Conservation (phyloP, 208 protist genomes). For the Wallacemonas sp. region DNA sequence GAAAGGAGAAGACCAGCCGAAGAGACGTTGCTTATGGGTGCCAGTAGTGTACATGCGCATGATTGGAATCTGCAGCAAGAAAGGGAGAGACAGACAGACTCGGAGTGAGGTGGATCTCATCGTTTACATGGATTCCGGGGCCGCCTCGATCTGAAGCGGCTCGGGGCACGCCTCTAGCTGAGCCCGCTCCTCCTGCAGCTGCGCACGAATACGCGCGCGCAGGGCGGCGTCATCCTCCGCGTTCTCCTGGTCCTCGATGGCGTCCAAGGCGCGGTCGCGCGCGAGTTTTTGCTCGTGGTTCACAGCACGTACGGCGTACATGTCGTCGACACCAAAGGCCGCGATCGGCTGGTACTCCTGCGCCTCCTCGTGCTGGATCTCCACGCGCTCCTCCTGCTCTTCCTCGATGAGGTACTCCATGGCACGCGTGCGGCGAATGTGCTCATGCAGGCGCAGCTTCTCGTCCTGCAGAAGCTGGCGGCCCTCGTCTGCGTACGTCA, state of each 20-base stretch:
- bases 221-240: constrained; percentile 15
- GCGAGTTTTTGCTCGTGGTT: not conserved
- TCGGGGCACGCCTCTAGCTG: not conserved
- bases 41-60: no score
- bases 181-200: constrained; percentile 11
- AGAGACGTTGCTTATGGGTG: no score
- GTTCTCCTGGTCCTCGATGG: constrained; percentile 9
- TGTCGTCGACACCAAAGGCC: constrained; percentile 27
- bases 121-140: not conserved
- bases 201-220: constrained; percentile 14
- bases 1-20: no score
- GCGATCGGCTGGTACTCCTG: constrained; percentile 41
- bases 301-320: constrained; percentile 33
- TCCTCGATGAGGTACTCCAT: constrained; percentile 26
- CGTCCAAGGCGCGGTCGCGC: constrained; percentile 5
- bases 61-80: no score
- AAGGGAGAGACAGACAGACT: not conserved
- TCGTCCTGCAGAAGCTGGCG: constrained; percentile 27
- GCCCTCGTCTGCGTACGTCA: constrained; percentile 34
- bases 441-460: constrained; percentile 26
- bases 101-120: no score
- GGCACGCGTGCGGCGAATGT: constrained; percentile 19
- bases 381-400: constrained; percentile 27
- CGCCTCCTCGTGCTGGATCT: constrained; percentile 45
- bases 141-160: not conserved